Evolutionary conservation across 176 grass and related monocot genomes (phyloP).

Genomic region (Zoysia japonica): DNA sequence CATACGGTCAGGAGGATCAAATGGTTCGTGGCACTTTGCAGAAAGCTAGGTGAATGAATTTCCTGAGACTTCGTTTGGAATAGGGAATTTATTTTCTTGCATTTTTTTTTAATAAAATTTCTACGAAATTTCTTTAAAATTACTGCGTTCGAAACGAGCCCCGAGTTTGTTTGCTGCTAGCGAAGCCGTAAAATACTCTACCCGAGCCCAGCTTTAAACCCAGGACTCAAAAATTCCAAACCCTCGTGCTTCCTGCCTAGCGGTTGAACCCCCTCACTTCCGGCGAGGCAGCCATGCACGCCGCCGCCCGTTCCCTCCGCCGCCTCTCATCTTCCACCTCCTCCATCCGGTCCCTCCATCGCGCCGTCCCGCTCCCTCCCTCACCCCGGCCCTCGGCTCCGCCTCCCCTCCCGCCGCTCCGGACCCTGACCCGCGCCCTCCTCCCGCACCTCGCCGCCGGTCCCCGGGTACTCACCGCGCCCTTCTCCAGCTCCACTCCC

Average conservation of each 20-base stretch:
- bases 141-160: no score
- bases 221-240: slow-evolving; percentile 18
- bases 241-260: neutral
- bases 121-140: no score
- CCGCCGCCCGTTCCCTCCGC: slow-evolving; percentile 48
- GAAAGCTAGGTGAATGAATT: neutral
- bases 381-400: neutral
- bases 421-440: slow-evolving; percentile 30
- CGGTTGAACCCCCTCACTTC: neutral
- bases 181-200: neutral
- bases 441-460: slow-evolving; percentile 40
- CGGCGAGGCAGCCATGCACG: slow-evolving; percentile 54
- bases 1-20: no score
- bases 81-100: neutral
- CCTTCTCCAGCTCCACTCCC: slow-evolving; percentile 2
- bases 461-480: slow-evolving; percentile 10
- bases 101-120: no score
- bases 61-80: neutral
- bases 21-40: no score
- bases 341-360: neutral
- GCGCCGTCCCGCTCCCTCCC: slow-evolving; percentile 9
- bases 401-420: slow-evolving; percentile 28
- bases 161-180: neutral
- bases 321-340: slow-evolving; percentile 39
- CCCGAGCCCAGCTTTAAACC: slow-evolving; percentile 8